Conservation (phyloP, 108 stramenopile genomes). For the Skeletonema marinoi region DNA sequence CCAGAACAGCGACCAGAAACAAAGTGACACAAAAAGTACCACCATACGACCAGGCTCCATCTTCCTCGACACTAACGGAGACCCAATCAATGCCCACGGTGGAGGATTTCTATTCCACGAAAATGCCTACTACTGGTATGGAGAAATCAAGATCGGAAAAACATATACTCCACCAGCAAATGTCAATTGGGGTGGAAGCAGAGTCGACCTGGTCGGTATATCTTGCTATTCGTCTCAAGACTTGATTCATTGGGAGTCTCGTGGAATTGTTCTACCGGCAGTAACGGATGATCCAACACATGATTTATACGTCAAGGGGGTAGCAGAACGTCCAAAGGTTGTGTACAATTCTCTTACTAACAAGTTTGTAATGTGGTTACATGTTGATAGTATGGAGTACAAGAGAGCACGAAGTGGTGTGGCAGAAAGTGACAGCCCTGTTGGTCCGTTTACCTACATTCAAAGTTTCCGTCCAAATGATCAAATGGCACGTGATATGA, state of each 20-base stretch:
- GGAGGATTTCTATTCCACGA: slow-evolving; percentile 24
- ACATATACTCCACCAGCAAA: slow-evolving; percentile 17
- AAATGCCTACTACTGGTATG: slow-evolving; percentile 28
- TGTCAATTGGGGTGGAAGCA: slow-evolving; percentile 27
- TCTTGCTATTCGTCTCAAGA: slow-evolving; percentile 21
- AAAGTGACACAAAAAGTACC: background rate
- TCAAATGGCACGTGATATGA: slow-evolving; percentile 27
- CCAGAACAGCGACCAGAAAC: background rate
- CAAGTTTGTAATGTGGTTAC: slow-evolving; percentile 37
- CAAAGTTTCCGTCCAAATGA: slow-evolving; percentile 19
- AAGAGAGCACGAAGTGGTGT: slow-evolving; percentile 21
- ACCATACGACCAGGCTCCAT: slow-evolving; percentile 14
- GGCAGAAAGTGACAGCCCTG: slow-evolving; percentile 8
- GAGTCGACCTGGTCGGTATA: slow-evolving; percentile 24
- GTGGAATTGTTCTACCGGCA: slow-evolving; percentile 10
- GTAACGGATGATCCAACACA: slow-evolving; percentile 15
- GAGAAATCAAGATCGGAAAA: slow-evolving; percentile 21
- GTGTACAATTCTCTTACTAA: slow-evolving; percentile 16
- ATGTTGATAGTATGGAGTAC: slow-evolving; percentile 27
- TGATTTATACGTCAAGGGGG: slow-evolving; percentile 6
- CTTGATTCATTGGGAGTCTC: slow-evolving; percentile 16
- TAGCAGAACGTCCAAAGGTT: slow-evolving; percentile 28
- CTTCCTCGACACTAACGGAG: slow-evolving; percentile 14
- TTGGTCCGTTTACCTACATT: slow-evolving; percentile 14
- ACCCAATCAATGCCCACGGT: slow-evolving; percentile 34